Conservation (phyloP, 352 stramenopile species). For the Globisporangium sylvaticum region DNA sequence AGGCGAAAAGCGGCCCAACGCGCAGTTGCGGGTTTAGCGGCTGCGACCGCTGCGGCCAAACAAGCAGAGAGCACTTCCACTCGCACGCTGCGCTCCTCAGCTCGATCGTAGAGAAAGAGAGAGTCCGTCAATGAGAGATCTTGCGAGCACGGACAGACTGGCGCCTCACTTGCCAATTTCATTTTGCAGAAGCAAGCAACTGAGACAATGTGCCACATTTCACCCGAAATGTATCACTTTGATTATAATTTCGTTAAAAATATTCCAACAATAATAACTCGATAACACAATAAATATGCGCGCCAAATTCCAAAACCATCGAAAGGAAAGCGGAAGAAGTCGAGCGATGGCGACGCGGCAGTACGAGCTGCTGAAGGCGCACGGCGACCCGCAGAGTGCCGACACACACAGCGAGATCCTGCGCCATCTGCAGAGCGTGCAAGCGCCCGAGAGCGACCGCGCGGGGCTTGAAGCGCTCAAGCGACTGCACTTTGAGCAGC, state of each 20-base stretch:
- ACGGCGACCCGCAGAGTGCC: slow-evolving; percentile 18
- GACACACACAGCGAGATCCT: slow-evolving; percentile 42
- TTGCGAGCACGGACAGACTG: background rate
- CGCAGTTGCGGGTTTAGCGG: slow-evolving; percentile 52
- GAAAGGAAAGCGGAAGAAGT: background rate
- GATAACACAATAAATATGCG: no score
- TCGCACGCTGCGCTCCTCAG: slow-evolving; percentile 33
- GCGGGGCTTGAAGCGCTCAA: slow-evolving; percentile 31
- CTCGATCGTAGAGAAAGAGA: background rate
- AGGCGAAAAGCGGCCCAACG: slow-evolving; percentile 52
- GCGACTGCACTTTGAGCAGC: slow-evolving; percentile 38
- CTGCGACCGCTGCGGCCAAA: slow-evolving; percentile 52
- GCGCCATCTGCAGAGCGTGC: slow-evolving; percentile 24
- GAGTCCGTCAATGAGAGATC: background rate
- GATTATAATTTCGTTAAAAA: no score
- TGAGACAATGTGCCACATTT: no score
- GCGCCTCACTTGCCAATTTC: no score
- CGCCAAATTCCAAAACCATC: no score
- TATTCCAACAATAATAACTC: no score
- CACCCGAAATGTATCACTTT: no score
- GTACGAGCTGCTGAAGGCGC: slow-evolving; percentile 33
- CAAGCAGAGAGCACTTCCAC: slow-evolving; percentile 17
- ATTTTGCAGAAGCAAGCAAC: no score
- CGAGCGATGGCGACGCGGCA: background rate
- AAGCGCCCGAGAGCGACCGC: slow-evolving; percentile 17